Percentiles rank a stretch among this genome's conserved stretches.
Conservation (phyloP, 2,329 filamentous ascomycete genomes). For the Fusarium floridanum region DNA sequence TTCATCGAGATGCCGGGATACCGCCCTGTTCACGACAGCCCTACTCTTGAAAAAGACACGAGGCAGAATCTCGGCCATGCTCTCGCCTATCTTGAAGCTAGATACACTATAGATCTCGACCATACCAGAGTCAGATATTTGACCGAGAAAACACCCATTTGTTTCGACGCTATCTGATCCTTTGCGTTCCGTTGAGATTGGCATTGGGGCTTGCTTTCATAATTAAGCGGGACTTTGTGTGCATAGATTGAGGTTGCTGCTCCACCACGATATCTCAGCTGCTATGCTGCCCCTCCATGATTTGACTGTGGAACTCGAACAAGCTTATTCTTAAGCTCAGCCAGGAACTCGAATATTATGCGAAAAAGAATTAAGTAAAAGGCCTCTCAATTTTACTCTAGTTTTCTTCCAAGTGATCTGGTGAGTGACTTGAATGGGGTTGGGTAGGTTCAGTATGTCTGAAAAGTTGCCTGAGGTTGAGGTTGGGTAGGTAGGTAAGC, state of each 20-base stretch:
- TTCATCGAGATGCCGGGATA: slow-evolving; percentile 6
- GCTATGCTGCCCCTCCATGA: neutral
- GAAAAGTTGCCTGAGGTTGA: neutral
- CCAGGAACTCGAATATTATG: neutral
- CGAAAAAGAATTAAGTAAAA: neutral
- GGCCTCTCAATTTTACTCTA: neutral
- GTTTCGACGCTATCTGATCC: slow-evolving; percentile 10
- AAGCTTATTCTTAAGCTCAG: neutral
- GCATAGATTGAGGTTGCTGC: neutral
- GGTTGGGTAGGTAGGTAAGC: neutral
- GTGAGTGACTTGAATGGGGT: neutral
- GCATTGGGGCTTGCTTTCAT: neutral
- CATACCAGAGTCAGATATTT: neutral
- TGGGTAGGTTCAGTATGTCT: neutral
- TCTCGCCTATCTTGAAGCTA: slow-evolving; percentile 38
- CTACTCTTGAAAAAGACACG: neutral
- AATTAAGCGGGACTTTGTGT: neutral
- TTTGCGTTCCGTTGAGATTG: slow-evolving; percentile 15
- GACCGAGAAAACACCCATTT: neutral
- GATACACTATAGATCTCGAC: slow-evolving; percentile 15
- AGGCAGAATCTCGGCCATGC: slow-evolving; percentile 10
- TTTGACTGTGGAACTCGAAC: slow-evolving; percentile 15
- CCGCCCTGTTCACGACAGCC: neutral
- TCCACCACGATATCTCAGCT: slow-evolving; percentile 14
- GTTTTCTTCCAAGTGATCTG: neutral